Base-by-base conservation (phyloP, 2,329 filamentous ascomycete species). In the Monilinia aucupariae region DNA sequence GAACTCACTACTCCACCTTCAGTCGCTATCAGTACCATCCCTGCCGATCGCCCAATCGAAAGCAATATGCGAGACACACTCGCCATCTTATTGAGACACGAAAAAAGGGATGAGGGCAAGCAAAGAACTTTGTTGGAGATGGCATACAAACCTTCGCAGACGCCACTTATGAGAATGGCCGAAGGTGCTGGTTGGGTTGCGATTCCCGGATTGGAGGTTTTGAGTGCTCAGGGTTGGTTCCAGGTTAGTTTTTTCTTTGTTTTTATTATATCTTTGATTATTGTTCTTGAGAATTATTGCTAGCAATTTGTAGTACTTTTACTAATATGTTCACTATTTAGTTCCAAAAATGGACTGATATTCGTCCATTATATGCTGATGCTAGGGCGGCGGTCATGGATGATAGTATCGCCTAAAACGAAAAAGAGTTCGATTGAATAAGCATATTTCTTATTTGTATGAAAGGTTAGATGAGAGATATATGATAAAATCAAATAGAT, bases 91-190 rank as follows among this genome's bases (percentile, higher is more conserved):
- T 73, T 86, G n/a, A 77, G 78, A 64, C 76, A 71, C 65, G 74
- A 69, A 67, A 74, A 71, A 65, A 71, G 61, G 70, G 73, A 71
- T 67, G 63, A 62, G 32, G 51, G 52, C 6, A 53, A 74, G 20
- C 69, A 76, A 32, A 82, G 83, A 25, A 83, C 94, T 15, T 77
- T 97, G 65, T 78, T 97, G 4, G 94, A 99, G 76, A 96, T 99
- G 92, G 93, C 94, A 2, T 99, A 99, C 76, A 96, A 93, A 76
- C 94, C 94, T 25, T 80, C 83, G 0, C 82, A 90, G 59, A 99
- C 94, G 5, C 84, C 88, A 9, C 76, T 96, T 68, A 97, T 97
- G 86, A 83, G 89, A 73, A 78, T 97, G 73, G 93, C 92, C 2
- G 81, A 86, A 70, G 83, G 88, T 68, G 83, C 84, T 15, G 87